phyloP scores from a whole-genome alignment of 2,329 filamentous ascomycete species.

The Cercospora berteroae region DNA sequence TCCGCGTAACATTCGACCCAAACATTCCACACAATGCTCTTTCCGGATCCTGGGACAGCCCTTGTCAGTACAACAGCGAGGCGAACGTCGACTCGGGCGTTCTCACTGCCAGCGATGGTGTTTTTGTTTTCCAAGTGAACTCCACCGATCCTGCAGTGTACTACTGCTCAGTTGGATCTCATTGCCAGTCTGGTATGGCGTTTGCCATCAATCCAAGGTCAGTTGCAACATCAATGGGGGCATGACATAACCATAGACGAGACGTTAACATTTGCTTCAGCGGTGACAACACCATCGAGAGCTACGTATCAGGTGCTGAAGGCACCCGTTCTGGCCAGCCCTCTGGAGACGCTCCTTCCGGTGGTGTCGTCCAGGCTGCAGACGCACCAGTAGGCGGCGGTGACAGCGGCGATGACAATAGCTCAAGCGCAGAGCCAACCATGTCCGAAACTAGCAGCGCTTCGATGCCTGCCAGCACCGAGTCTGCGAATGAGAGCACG shows the following conservation, averaged over 20 bases:
- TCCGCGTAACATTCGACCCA: constrained; percentile 9
- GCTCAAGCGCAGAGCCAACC: neutral
- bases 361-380: neutral
- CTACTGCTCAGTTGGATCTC: constrained; percentile 10
- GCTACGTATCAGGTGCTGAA: neutral
- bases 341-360: neutral
- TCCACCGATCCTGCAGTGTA: constrained; percentile 7
- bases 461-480: neutral
- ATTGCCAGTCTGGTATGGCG: constrained; percentile 14
- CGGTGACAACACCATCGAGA: neutral
- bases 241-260: neutral
- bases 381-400: neutral
- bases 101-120: constrained; percentile 8
- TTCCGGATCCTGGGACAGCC: constrained; percentile 7
- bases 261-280: neutral
- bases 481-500: neutral
- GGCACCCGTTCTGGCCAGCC: neutral
- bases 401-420: neutral
- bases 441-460: neutral
- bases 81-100: constrained; percentile 6
- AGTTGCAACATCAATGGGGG: neutral
- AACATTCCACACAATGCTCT: constrained; percentile 4
- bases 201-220: constrained; percentile 13
- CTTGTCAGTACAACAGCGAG: constrained; percentile 11
- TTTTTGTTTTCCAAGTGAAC: constrained; percentile 13